These are phyloP conservation scores for Cystoderma amianthinum DNA, from an alignment of 768 basidiomycete genomes.

Conservation along the genomic window DNA sequence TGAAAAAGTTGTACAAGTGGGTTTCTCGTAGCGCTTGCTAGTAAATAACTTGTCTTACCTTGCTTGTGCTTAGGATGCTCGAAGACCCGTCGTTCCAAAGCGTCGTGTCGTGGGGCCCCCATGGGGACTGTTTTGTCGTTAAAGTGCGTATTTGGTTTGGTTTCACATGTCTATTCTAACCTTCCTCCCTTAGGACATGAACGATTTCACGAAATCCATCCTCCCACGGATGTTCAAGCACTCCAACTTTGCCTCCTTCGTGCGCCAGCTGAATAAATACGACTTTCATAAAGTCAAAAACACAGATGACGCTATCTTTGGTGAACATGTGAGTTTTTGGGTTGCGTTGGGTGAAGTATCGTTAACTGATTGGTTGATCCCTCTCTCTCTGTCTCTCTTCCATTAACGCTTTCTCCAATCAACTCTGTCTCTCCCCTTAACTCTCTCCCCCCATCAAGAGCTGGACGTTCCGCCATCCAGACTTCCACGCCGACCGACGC, in stretches of 20 bases:
- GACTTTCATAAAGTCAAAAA: slow-evolving; percentile 97
- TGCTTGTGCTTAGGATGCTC: slow-evolving; percentile 61
- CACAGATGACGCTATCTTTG: slow-evolving; percentile 70
- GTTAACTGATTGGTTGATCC: no score
- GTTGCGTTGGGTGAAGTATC: no score
- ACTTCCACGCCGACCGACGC: slow-evolving; percentile 48
- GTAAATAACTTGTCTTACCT: background rate
- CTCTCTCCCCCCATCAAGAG: slow-evolving; percentile 19
- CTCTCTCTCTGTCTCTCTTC: background rate
- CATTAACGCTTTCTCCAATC: slow-evolving; percentile 1
- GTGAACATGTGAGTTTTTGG: slow-evolving; percentile 52
- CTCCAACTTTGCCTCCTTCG: no score
- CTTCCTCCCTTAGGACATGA: slow-evolving; percentile 59
- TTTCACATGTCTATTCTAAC: background rate
- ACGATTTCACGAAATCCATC: slow-evolving; percentile 88
- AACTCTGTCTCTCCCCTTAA: background rate
- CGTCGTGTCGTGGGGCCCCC: slow-evolving; percentile 78
- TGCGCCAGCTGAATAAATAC: slow-evolving; percentile 92
- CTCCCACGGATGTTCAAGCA: no score
- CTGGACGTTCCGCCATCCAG: slow-evolving; percentile 56
- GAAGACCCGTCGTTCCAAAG: slow-evolving; percentile 68
- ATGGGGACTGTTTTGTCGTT: slow-evolving; percentile 87
- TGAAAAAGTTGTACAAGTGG: slow-evolving; percentile 91
- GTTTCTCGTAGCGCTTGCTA: slow-evolving; percentile 10
- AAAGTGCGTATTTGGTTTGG: slow-evolving; percentile 37